Conservation (phyloP, 2,329 filamentous ascomycete genomes). For the Verticillium nonalfalfae region DNA sequence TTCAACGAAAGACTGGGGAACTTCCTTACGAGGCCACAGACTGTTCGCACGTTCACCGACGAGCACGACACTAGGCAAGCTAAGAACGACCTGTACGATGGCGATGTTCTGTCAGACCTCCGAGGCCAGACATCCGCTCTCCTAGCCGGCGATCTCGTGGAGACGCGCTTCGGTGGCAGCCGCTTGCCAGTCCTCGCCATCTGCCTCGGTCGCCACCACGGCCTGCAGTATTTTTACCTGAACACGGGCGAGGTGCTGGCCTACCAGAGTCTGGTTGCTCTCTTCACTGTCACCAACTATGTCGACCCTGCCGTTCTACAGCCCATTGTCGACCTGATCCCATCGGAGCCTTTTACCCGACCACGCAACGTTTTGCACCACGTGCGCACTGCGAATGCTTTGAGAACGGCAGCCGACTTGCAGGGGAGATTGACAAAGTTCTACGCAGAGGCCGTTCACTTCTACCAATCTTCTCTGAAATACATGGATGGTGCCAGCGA, state of each 20-base stretch:
- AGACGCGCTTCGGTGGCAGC: slow-evolving; percentile 34
- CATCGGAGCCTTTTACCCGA: slow-evolving; percentile 4
- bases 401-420: slow-evolving; percentile 21
- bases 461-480: slow-evolving; percentile 41
- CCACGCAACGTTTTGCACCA: slow-evolving; percentile 10
- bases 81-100: slow-evolving; percentile 23
- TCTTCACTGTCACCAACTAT: slow-evolving; percentile 46
- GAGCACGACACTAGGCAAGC: slow-evolving; percentile 13
- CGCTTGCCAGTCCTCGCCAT: slow-evolving; percentile 43
- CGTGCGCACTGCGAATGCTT: slow-evolving; percentile 1
- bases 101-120: slow-evolving; percentile 27
- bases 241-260: slow-evolving; percentile 43
- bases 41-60: slow-evolving; percentile 15
- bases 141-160: slow-evolving; percentile 43
- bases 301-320: slow-evolving; percentile 31
- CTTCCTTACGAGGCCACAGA: slow-evolving; percentile 25
- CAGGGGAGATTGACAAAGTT: slow-evolving; percentile 44
- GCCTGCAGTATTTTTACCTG: slow-evolving; percentile 48
- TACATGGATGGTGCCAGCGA: slow-evolving; percentile 39
- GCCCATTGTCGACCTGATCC: slow-evolving; percentile 18
- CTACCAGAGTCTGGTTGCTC: slow-evolving; percentile 31
- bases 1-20: slow-evolving; percentile 22
- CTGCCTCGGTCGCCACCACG: slow-evolving; percentile 44
- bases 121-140: slow-evolving; percentile 22
- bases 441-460: slow-evolving; percentile 28